phyloP scores from a whole-genome alignment of 345 rosid species.

The Reutealis trisperma region DNA sequence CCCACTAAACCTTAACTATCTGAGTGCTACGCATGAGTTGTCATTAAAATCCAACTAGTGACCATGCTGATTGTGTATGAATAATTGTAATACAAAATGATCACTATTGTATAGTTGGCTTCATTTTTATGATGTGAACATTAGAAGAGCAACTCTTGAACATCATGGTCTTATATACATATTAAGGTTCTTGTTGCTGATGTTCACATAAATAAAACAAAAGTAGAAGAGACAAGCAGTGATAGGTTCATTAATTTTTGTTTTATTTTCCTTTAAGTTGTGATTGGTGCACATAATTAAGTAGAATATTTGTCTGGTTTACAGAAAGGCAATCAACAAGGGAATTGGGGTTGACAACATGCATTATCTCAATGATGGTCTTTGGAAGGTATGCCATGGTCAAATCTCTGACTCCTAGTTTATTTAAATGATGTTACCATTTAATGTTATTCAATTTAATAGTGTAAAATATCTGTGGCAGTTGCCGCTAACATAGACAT shows the following conservation, averaged over 20 bases:
- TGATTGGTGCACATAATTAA: background rate
- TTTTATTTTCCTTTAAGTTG: background rate
- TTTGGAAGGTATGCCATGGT: conserved; percentile 75
- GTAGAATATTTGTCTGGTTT: conserved; percentile 17
- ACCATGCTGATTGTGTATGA: background rate
- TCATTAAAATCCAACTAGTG: background rate
- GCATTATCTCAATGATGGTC: conserved; percentile 99
- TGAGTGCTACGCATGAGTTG: background rate
- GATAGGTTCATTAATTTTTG: background rate
- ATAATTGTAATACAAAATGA: background rate
- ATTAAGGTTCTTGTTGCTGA: background rate
- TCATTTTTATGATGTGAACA: too few species aligned
- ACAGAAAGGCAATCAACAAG: conserved; percentile 83
- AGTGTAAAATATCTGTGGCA: background rate
- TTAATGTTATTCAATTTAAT: background rate
- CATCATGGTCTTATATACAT: background rate
- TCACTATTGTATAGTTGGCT: background rate
- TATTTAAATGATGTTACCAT: background rate
- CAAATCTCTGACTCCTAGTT: background rate
- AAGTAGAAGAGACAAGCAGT: background rate
- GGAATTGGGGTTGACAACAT: conserved; percentile 98
- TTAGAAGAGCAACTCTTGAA: background rate
- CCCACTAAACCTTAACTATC: background rate
- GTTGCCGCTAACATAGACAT: background rate
- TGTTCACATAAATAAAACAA: background rate